Evolutionary conservation across 202 grass and related monocot species (phyloP).

Genomic region (Zizania palustris): DNA sequence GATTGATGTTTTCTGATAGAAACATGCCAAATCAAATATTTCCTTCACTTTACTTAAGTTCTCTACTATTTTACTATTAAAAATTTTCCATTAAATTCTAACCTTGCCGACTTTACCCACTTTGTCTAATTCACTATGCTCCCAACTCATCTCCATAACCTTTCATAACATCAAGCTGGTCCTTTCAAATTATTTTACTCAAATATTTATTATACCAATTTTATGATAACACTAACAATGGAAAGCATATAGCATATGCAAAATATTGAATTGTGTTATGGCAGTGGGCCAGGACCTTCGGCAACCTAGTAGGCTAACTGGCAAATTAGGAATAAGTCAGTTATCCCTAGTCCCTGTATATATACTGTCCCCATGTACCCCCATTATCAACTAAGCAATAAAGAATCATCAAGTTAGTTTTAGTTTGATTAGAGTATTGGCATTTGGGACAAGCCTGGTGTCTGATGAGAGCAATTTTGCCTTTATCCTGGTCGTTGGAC

Average conservation of each 20-base stretch:
- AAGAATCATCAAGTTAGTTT: too few species aligned
- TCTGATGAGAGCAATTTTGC: too few species aligned
- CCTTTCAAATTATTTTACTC: conserved; percentile 1
- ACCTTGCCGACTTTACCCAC: conserved; percentile 6
- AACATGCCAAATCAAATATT: conserved; percentile 8
- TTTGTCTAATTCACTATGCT: not conserved
- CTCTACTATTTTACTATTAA: not conserved
- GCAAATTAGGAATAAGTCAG: too few species aligned
- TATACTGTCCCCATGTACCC: too few species aligned
- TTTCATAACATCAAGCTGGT: not conserved
- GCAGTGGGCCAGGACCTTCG: too few species aligned
- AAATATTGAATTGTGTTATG: not conserved
- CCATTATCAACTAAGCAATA: too few species aligned
- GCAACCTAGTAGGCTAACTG: too few species aligned
- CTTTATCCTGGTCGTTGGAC: too few species aligned
- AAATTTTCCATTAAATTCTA: not conserved
- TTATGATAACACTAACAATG: not conserved
- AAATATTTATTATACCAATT: not conserved
- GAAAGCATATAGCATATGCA: not conserved
- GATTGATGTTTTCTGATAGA: not conserved
- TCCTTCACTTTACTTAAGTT: conserved; percentile 2
- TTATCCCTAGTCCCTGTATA: too few species aligned
- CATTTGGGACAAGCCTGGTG: too few species aligned
- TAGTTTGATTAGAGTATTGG: too few species aligned
- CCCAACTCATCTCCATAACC: not conserved